A percentile compares a stretch with the other conserved stretches of the same genome.
phyloP scores from a whole-genome alignment of 2,329 filamentous ascomycete species.

The Beauveria brongniartii region DNA sequence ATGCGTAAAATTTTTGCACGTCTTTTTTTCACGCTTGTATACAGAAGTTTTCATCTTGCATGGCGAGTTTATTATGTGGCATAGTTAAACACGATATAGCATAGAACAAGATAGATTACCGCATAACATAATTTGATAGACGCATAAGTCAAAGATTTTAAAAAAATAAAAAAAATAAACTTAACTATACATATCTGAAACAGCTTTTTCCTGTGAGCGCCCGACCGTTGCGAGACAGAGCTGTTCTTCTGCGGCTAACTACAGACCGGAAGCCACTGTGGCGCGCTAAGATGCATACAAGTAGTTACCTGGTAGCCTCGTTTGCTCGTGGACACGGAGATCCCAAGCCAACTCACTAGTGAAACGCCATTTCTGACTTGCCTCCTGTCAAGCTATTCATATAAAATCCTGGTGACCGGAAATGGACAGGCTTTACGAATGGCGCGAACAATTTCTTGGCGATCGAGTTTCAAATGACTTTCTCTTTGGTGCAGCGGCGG shows the following conservation, averaged over 20 bases:
- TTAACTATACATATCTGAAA: too few relatives aligned
- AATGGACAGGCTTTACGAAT: neutral
- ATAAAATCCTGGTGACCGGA: neutral
- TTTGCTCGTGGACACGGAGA: neutral
- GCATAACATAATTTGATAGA: too few relatives aligned
- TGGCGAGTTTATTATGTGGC: neutral
- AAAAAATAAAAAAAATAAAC: too few relatives aligned
- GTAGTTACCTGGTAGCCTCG: too few relatives aligned
- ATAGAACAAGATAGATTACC: too few relatives aligned
- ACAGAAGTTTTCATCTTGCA: neutral
- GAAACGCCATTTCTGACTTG: neutral
- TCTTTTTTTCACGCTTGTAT: neutral
- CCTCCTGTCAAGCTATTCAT: neutral
- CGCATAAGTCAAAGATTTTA: too few relatives aligned
- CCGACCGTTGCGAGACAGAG: too few relatives aligned
- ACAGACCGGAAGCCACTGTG: neutral
- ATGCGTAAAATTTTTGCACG: neutral
- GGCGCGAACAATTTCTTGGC: neutral
- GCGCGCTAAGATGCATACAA: neutral
- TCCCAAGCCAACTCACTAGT: neutral
- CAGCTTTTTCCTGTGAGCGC: too few relatives aligned
- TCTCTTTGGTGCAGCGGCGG: neutral
- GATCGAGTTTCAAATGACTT: constrained; percentile 8
- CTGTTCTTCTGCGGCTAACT: too few relatives aligned
- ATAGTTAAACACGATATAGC: neutral